These are phyloP conservation scores for Pulveroboletus sp. DNA, from an alignment of 768 basidiomycete species.

Conservation along the genomic window DNA sequence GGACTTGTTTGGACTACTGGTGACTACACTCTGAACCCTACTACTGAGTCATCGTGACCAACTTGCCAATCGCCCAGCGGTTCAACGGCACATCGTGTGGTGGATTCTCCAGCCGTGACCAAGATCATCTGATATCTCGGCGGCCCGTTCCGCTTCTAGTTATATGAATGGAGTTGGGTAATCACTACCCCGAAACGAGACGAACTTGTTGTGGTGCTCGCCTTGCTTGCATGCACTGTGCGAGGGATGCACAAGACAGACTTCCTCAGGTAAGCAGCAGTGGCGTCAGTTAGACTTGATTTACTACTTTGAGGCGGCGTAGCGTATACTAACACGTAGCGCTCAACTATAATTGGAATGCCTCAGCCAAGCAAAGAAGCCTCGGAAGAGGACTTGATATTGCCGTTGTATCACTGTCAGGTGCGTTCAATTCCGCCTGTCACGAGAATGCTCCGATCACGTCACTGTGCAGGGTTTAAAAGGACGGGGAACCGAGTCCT, in stretches of 20 bases:
- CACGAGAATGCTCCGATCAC: constrained; percentile 4
- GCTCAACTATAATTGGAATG: not conserved
- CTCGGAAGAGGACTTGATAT: no score
- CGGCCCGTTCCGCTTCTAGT: not conserved
- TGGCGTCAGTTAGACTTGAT: no score
- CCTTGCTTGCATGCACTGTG: no score
- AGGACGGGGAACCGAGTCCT: not conserved
- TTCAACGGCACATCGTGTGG: no score
- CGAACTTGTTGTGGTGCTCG: no score
- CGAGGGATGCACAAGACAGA: no score
- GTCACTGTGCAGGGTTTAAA: constrained; percentile 10
- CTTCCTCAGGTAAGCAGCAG: no score
- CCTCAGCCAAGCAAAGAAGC: not conserved
- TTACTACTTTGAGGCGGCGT: not conserved
- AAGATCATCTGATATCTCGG: not conserved
- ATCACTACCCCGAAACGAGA: not conserved
- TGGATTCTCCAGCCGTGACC: no score
- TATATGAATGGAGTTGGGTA: not conserved
- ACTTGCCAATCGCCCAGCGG: no score
- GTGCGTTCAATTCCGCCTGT: not conserved
- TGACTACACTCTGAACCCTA: no score
- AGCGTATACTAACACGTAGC: not conserved
- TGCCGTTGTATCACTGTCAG: not conserved
- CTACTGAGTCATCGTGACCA: no score
- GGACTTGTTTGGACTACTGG: constrained; percentile 19